Percentiles rank a stretch among this genome's conserved stretches.
Evolutionary conservation across 2,329 filamentous ascomycete species (phyloP).

Genomic region (Pseudogymnoascus sp.): DNA sequence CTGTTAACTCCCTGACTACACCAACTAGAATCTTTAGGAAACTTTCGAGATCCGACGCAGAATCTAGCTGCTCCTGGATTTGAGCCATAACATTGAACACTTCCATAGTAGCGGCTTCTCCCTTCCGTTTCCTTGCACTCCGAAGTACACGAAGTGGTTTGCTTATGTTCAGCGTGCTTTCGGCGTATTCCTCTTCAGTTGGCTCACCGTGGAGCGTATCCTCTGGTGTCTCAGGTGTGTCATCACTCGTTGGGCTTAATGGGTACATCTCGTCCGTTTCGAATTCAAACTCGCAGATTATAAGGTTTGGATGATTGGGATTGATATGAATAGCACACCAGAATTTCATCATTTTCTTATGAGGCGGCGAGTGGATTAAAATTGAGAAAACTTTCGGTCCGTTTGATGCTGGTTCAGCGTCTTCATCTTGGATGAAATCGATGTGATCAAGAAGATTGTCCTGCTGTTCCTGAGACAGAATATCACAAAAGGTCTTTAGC

Average conservation of each 20-base stretch:
- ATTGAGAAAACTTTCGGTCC: conserved; percentile 83
- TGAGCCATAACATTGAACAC: conserved; percentile 90
- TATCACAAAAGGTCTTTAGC: conserved; percentile 69
- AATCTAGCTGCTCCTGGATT: conserved; percentile 76
- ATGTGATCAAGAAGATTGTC: conserved; percentile 80
- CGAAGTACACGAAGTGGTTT: conserved; percentile 69
- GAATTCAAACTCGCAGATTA: conserved; percentile 83
- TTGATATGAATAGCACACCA: conserved; percentile 85
- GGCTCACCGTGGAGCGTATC: conserved; percentile 68
- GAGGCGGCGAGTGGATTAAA: conserved; percentile 51
- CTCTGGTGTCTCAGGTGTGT: conserved; percentile 54
- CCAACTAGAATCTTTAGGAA: conserved; percentile 78
- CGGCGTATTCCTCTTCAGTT: conserved; percentile 62
- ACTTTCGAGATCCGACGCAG: conserved; percentile 58
- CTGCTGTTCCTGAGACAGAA: conserved; percentile 73
- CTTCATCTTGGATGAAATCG: conserved; percentile 79
- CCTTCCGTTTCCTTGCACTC: conserved; percentile 65
- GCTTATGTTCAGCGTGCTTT: conserved; percentile 68
- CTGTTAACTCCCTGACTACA: conserved; percentile 80
- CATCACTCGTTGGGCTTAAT: conserved; percentile 52
- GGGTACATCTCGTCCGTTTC: conserved; percentile 68
- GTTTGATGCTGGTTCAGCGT: conserved; percentile 63
- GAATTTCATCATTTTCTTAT: conserved; percentile 53
- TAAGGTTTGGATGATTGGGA: conserved; percentile 55
- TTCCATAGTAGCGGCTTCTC: conserved; percentile 77